phyloP scores from a whole-genome alignment of 345 rosid genomes.

The Euphorbia peplus region DNA sequence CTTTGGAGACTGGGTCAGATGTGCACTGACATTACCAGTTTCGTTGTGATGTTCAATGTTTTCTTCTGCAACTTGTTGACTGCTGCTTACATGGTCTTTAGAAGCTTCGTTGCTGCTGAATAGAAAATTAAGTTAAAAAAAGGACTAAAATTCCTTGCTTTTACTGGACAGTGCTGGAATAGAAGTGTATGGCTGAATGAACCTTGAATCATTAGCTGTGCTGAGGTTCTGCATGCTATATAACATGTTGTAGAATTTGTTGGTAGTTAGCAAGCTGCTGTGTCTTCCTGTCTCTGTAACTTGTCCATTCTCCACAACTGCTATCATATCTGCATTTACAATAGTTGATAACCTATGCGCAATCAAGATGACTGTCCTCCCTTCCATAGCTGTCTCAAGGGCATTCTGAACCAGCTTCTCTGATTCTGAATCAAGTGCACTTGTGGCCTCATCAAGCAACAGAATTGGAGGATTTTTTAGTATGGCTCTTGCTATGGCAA shows the following conservation, averaged over 20 bases:
- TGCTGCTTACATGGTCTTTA: conserved; percentile 15
- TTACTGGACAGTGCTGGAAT: not conserved
- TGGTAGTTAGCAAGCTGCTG: conserved; percentile 43
- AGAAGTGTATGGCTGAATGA: conserved; percentile 6
- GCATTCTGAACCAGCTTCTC: conserved; percentile 61
- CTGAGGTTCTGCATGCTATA: conserved; percentile 47
- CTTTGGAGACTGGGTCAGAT: conserved; percentile 14
- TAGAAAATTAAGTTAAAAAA: conserved; percentile 14
- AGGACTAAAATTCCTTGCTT: not conserved
- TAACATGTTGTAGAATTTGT: conserved; percentile 37
- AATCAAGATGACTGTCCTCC: conserved; percentile 56
- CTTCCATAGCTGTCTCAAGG: conserved; percentile 56
- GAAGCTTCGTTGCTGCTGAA: conserved; percentile 23
- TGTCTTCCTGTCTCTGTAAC: conserved; percentile 58
- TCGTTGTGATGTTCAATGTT: conserved; percentile 17
- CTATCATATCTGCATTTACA: conserved; percentile 51
- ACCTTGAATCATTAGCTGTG: conserved; percentile 36
- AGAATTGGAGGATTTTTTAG: conserved; percentile 64
- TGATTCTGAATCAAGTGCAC: conserved; percentile 64
- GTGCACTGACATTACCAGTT: conserved; percentile 2
- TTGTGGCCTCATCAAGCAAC: conserved; percentile 69
- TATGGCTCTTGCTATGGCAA: conserved; percentile 64
- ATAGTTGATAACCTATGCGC: conserved; percentile 66
- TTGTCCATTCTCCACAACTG: conserved; percentile 52
- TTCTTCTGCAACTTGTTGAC: conserved; percentile 12